Conservation (phyloP, 2,329 filamentous ascomycete species). For the Fusarium algeriense region DNA sequence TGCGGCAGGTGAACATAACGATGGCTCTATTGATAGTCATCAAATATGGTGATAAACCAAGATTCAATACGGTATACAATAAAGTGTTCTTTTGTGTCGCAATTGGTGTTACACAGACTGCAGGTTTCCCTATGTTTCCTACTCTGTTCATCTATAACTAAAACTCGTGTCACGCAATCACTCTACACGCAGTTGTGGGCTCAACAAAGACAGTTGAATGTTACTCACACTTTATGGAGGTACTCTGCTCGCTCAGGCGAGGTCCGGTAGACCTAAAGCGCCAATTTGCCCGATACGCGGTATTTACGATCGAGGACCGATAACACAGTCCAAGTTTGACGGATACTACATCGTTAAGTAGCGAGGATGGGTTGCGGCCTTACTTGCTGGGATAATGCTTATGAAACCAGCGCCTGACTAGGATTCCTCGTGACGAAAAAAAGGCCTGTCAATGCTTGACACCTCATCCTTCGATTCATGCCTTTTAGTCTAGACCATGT, state of each 20-base stretch:
- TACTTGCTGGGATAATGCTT: slow-evolving; percentile 16
- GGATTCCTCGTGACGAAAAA: slow-evolving; percentile 12
- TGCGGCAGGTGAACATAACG: background rate
- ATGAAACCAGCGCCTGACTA: background rate
- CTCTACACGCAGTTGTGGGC: slow-evolving; percentile 3
- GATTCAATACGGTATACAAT: background rate
- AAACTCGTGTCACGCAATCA: slow-evolving; percentile 28
- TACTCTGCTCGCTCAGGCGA: background rate
- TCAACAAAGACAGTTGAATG: background rate
- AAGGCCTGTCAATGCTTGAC: background rate
- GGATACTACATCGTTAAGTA: background rate
- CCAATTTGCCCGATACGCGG: background rate
- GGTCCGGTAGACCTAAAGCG: background rate
- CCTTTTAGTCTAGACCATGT: background rate
- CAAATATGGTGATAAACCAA: background rate
- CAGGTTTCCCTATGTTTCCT: slow-evolving; percentile 15
- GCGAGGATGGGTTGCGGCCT: slow-evolving; percentile 32
- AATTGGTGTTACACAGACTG: slow-evolving; percentile 4
- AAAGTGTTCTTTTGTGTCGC: background rate
- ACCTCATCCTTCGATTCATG: background rate
- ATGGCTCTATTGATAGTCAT: background rate
- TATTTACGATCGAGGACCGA: background rate
- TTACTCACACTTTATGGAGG: background rate
- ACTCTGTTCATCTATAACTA: slow-evolving; percentile 9
- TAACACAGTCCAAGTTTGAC: background rate